These are phyloP conservation scores for Suillus variegatus DNA, from an alignment of 768 basidiomycete species.

Conservation along the genomic window DNA sequence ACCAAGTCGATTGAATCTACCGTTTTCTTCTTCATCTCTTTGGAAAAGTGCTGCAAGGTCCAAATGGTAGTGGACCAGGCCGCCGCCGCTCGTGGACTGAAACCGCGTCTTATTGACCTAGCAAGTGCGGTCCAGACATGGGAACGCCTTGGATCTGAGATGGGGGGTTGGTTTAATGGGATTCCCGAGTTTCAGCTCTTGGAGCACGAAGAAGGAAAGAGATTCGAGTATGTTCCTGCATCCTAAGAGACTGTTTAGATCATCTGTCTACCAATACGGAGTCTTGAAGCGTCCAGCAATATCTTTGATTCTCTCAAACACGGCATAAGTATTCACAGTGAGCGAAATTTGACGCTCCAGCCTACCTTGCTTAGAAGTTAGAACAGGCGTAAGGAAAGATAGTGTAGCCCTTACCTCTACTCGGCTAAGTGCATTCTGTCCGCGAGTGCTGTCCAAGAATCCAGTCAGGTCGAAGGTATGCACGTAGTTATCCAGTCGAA, in stretches of 20 bases:
- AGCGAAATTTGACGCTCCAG: too few relatives aligned
- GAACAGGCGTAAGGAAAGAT: too few relatives aligned
- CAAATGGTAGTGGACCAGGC: conserved; percentile 33
- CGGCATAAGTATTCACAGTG: background rate
- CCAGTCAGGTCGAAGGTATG: too few relatives aligned
- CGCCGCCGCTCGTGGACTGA: conserved; percentile 19
- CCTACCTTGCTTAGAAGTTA: too few relatives aligned
- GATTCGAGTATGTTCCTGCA: conserved; percentile 10
- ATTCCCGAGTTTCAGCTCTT: conserved; percentile 39
- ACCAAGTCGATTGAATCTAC: conserved; percentile 26
- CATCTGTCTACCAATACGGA: background rate
- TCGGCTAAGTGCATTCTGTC: too few relatives aligned
- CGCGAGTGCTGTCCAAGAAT: too few relatives aligned
- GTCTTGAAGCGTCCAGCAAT: background rate
- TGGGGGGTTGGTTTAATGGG: conserved; percentile 41
- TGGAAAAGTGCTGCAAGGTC: conserved; percentile 33
- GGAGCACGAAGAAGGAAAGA: conserved; percentile 36
- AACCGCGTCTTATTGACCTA: conserved; percentile 7
- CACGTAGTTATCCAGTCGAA: too few relatives aligned
- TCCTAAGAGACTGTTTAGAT: background rate
- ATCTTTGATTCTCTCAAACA: background rate
- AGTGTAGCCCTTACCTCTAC: too few relatives aligned
- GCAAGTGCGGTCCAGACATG: conserved; percentile 26
- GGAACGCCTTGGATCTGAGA: conserved; percentile 24
- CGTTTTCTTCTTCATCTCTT: conserved; percentile 22